These are phyloP conservation scores for Colletotrichum sp. DNA, from an alignment of 2,329 filamentous ascomycete genomes.

Conservation along the genomic window DNA sequence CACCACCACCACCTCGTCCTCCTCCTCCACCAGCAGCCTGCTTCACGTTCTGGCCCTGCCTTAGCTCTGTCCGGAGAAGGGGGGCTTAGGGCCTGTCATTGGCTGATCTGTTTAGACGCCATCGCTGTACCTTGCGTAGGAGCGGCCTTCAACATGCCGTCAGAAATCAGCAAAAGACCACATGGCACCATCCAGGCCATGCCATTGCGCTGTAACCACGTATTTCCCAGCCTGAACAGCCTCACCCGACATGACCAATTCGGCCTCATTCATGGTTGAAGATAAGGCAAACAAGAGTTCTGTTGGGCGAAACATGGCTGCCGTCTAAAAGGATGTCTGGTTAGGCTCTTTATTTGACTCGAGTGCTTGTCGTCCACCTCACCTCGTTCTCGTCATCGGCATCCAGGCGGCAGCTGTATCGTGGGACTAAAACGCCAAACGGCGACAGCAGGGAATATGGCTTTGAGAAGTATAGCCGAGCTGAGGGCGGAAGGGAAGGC, in stretches of 20 bases:
- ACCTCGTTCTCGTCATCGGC: slow-evolving; percentile 12
- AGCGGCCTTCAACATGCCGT: background rate
- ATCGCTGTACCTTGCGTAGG: background rate
- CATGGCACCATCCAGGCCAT: slow-evolving; percentile 22
- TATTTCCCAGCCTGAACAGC: background rate
- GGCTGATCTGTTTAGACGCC: background rate
- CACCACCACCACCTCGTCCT: no score
- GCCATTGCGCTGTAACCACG: background rate
- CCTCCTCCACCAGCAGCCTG: no score
- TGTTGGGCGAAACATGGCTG: background rate
- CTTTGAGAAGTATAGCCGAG: background rate
- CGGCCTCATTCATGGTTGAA: background rate
- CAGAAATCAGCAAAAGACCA: slow-evolving; percentile 8
- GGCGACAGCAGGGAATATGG: background rate
- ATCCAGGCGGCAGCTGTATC: background rate
- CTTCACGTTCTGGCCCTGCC: background rate
- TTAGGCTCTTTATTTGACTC: background rate
- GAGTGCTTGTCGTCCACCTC: background rate
- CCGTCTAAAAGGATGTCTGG: background rate
- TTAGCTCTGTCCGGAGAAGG: background rate
- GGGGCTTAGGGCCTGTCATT: background rate
- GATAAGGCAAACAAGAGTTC: background rate
- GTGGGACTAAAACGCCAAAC: background rate
- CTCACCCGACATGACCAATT: background rate
- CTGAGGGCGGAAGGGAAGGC: background rate